phyloP scores from a whole-genome alignment of 331 rosid species.

The Quercus tomentella region DNA sequence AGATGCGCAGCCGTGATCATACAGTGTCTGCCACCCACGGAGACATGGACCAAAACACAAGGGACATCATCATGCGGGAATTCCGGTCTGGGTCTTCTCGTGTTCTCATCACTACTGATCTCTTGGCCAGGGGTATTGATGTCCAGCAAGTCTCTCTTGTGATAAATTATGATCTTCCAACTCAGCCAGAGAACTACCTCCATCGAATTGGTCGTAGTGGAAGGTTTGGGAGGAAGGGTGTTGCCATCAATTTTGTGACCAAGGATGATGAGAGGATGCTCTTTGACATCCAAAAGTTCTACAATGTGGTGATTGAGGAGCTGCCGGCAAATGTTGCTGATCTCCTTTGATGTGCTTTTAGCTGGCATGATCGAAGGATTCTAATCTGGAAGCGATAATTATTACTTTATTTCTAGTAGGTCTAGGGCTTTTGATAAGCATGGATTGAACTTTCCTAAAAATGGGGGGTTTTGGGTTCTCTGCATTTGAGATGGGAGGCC shows the following conservation, averaged over 20 bases:
- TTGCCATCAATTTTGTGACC: conserved; percentile 68
- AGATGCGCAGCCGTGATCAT: conserved; percentile 68
- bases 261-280: conserved; percentile 57
- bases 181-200: conserved; percentile 73
- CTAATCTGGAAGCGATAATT: conserved; percentile 18
- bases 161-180: conserved; percentile 65
- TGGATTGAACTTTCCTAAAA: conserved; percentile 17
- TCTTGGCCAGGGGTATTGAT: conserved; percentile 72
- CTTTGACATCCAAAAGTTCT: conserved; percentile 63
- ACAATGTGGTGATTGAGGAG: conserved; percentile 60
- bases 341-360: conserved; percentile 48
- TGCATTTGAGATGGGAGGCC: conserved; percentile 18
- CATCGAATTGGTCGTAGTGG: conserved; percentile 78
- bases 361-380: conserved; percentile 14
- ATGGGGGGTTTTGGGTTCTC: conserved; percentile 13
- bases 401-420: conserved; percentile 24
- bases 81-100: conserved; percentile 81
- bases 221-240: conserved; percentile 67
- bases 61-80: conserved; percentile 82
- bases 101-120: conserved; percentile 70
- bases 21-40: conserved; percentile 81
- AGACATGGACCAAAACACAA: conserved; percentile 83
- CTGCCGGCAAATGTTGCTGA: conserved; percentile 75
- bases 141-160: conserved; percentile 76
- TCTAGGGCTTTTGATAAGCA: conserved; percentile 21